Evolutionary conservation across 176 grass and related monocot species (phyloP).

Genomic region (Bolboschoenus planiculmis): DNA sequence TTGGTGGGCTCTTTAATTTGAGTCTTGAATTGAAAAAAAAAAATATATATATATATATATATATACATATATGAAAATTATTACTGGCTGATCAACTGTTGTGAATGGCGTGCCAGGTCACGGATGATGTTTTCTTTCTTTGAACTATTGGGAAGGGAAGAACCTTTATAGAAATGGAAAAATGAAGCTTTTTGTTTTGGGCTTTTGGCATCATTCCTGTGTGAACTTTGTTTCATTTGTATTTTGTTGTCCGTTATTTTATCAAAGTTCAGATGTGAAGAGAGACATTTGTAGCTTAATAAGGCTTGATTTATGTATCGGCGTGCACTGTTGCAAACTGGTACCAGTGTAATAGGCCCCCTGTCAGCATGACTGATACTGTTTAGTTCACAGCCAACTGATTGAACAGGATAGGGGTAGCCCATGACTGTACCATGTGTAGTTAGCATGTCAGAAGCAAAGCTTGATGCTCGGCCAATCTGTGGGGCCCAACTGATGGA

Average conservation of each 20-base stretch:
- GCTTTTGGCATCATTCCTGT: not conserved
- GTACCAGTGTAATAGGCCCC: not conserved
- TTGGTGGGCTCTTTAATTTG: not conserved
- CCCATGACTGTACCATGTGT: constrained; percentile 14
- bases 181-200: not conserved
- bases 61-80: constrained; percentile 1
- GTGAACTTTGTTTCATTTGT: not conserved
- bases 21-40: not conserved
- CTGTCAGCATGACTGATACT: constrained; percentile 7
- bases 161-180: not conserved
- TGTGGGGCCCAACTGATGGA: not conserved
- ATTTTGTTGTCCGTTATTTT: not conserved
- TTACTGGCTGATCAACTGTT: not conserved
- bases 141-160: not conserved
- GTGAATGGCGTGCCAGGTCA: not conserved
- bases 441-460: constrained; percentile 10
- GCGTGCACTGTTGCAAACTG: not conserved
- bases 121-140: not conserved
- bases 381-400: not conserved
- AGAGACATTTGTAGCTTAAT: not conserved
- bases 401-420: not conserved
- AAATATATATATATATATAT: too few species aligned
- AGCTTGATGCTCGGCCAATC: constrained; percentile 10
- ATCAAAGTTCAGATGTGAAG: not conserved
- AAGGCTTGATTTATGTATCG: constrained; percentile 14